Evolutionary conservation across 2,329 filamentous ascomycete species (phyloP).

Genomic region (Aspergillus luchuensis): DNA sequence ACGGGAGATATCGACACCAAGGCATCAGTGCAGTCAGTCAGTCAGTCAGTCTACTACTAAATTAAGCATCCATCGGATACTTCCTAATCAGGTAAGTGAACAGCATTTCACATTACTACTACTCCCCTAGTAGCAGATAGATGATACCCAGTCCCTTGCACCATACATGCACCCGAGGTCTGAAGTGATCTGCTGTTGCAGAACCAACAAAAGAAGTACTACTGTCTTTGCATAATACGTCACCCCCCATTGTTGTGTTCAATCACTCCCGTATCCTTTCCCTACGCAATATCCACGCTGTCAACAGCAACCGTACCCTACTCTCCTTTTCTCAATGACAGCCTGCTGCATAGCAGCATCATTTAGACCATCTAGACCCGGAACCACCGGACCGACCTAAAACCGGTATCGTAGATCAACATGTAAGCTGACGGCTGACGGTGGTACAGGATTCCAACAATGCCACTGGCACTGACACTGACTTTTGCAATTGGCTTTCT

Average conservation of each 20-base stretch:
- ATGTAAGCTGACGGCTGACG: not conserved
- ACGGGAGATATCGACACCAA: not conserved
- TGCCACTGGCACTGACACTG: not conserved
- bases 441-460: not conserved
- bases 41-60: not conserved
- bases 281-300: not conserved
- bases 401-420: not conserved
- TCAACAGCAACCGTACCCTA: not conserved
- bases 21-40: not conserved
- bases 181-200: not conserved
- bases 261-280: not conserved
- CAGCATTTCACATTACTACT: not conserved
- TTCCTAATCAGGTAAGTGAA: not conserved
- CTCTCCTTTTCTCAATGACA: not conserved
- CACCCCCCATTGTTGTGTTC: not conserved
- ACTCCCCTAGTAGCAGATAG: not conserved
- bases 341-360: not conserved
- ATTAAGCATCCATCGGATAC: not conserved
- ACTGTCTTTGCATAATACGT: not conserved
- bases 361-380: not conserved
- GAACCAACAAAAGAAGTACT: not conserved
- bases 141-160: constrained; percentile 1
- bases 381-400: not conserved
- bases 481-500: not conserved
- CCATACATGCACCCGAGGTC: not conserved